These are phyloP conservation scores for Phoenix roebelenii DNA, from an alignment of 176 grass and related monocot species.

Conservation along the genomic window DNA sequence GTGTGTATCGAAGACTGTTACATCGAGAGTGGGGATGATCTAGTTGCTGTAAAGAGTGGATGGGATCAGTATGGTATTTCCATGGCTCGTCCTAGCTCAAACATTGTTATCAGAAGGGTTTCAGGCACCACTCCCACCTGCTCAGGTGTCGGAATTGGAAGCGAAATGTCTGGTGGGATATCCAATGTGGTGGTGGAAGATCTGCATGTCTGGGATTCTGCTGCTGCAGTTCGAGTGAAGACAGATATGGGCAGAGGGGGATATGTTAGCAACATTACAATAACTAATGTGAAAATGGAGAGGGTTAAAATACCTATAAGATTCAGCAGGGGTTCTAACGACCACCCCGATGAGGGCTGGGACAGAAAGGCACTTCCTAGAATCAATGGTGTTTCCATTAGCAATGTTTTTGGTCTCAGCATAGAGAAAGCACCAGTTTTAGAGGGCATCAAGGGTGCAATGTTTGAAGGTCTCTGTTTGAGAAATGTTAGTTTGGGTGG, in stretches of 20 bases:
- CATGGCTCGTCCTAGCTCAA: slow-evolving; percentile 11
- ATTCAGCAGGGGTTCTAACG: slow-evolving; percentile 60
- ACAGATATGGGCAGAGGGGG: slow-evolving; percentile 58
- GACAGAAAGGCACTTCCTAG: too few species aligned
- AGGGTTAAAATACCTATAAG: slow-evolving; percentile 72
- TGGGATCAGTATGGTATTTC: slow-evolving; percentile 17
- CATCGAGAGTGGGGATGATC: slow-evolving; percentile 12
- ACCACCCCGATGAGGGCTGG: slow-evolving; percentile 31
- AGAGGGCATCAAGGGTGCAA: slow-evolving; percentile 45
- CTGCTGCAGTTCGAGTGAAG: slow-evolving; percentile 56
- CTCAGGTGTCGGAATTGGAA: slow-evolving; percentile 79
- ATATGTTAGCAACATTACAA: slow-evolving; percentile 68
- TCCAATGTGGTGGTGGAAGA: slow-evolving; percentile 46
- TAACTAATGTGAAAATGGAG: slow-evolving; percentile 51
- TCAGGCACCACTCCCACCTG: slow-evolving; percentile 85
- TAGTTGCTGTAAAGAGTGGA: slow-evolving; percentile 17
- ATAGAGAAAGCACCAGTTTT: slow-evolving; percentile 44
- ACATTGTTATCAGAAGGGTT: slow-evolving; percentile 64
- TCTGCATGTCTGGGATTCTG: slow-evolving; percentile 61
- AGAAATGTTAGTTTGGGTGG: slow-evolving; percentile 58
- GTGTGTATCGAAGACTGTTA: slow-evolving; percentile 18
- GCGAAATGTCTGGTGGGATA: slow-evolving; percentile 88
- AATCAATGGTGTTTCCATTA: neutral
- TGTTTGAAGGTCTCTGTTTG: slow-evolving; percentile 56
- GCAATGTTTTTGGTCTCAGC: slow-evolving; percentile 31